Base-by-base conservation (phyloP, 345 rosid species). In the Luvunga scandens region DNA sequence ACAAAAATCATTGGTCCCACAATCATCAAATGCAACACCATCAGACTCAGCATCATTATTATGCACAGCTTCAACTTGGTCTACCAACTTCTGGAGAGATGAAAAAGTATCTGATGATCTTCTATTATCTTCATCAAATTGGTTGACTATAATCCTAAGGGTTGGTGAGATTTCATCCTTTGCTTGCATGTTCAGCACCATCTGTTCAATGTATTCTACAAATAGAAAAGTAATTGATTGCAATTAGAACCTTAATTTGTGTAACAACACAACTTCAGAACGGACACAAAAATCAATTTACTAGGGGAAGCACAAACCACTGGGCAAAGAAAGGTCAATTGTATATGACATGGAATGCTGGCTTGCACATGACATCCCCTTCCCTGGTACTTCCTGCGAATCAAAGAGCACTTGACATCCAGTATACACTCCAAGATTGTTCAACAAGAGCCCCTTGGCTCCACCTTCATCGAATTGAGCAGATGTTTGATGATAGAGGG, bases 381-480 rank as follows among this genome's bases (percentile, higher is more conserved):
- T 91, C 81, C 98, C 99, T 42, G 98, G 96, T 62, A 90, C 83
- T 86, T 92, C 99, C 77, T 80, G 85, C 56, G 98, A 95, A 88
- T 95, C 98, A 83, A 95, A 95, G 53, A 93, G 92, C 84, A 95
- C 98, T 72, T 86, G 92, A 75, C 99, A 95, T 60, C 90, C 91
- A 76, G 93, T 93, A 84, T 89, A 92, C 61, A 95, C 93, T 79
- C 96, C 99, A 81, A 95, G 93, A 78, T 95, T 93, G 85, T 92
- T 95, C 81, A 93, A 84, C 82, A 95, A 73, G 63, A 95, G 89
- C 73, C 96, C 98, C 85, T 86, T 93, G 38, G 94, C 99, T 82
- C 99, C 98, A 76, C 99, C 99, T 90, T 92, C 99, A 81, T 95
- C 99, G 83, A 93, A 93, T 81, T 93, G 96, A 73, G 99, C 99